Conservation (phyloP, 2,329 filamentous ascomycete genomes). For the Teratosphaeria gauchensis region DNA sequence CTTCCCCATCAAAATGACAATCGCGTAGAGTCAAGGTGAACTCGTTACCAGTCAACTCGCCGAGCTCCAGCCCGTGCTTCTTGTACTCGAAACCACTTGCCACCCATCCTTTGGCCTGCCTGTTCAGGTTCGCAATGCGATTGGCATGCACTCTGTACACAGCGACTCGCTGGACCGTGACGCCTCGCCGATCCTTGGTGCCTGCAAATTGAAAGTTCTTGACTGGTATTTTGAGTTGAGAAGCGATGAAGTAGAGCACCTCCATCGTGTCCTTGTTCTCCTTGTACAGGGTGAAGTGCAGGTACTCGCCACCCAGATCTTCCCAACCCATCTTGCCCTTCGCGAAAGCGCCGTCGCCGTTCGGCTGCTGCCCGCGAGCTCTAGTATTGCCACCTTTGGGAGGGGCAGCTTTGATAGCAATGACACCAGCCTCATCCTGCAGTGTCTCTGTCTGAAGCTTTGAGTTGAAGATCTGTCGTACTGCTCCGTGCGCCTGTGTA, state of each 20-base stretch:
- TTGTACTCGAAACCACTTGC: slow-evolving; percentile 69
- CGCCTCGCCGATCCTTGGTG: slow-evolving; percentile 82
- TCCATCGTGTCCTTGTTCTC: slow-evolving; percentile 98
- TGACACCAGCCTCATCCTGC: slow-evolving; percentile 55
- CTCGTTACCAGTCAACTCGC: slow-evolving; percentile 79
- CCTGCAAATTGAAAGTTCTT: slow-evolving; percentile 74
- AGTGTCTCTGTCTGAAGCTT: slow-evolving; percentile 69
- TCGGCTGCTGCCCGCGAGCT: slow-evolving; percentile 5
- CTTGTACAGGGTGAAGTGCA: slow-evolving; percentile 90
- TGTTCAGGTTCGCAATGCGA: slow-evolving; percentile 56
- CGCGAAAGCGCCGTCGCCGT: slow-evolving; percentile 10
- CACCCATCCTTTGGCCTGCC: slow-evolving; percentile 48
- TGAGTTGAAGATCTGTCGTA: slow-evolving; percentile 72
- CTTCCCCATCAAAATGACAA: slow-evolving; percentile 52
- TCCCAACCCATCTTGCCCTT: slow-evolving; percentile 48
- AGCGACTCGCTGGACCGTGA: slow-evolving; percentile 74
- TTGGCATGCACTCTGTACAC: slow-evolving; percentile 51
- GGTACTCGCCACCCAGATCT: slow-evolving; percentile 64
- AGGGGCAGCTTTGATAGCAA: slow-evolving; percentile 45
- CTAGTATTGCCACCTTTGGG: slow-evolving; percentile 15
- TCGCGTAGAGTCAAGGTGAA: slow-evolving; percentile 88
- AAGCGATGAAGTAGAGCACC: slow-evolving; percentile 65
- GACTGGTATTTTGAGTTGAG: slow-evolving; percentile 56
- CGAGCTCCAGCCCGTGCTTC: slow-evolving; percentile 63
- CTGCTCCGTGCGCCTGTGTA: slow-evolving; percentile 52